Conservation (phyloP, 2,329 filamentous ascomycete species). For the Didymella lethalis region DNA sequence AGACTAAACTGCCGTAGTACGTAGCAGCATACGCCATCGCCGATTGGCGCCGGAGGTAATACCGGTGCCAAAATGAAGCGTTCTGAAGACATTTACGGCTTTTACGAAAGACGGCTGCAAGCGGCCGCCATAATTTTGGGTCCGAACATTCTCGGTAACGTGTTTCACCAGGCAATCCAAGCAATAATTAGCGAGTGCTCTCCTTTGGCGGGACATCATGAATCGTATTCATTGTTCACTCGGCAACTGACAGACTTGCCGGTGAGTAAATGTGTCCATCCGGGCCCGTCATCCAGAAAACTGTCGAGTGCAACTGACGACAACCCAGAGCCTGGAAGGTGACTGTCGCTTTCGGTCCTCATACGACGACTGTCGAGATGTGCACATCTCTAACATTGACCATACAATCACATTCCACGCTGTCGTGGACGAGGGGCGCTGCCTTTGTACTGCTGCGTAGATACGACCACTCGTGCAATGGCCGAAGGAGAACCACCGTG, state of each 20-base stretch:
- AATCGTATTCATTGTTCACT: background rate
- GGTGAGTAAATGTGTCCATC: background rate
- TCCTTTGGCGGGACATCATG: background rate
- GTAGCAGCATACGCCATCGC: constrained; percentile 12
- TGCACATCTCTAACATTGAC: background rate
- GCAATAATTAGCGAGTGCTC: background rate
- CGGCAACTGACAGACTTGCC: background rate
- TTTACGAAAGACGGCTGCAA: constrained; percentile 5
- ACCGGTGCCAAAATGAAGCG: constrained; percentile 5
- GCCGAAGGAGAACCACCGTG: background rate
- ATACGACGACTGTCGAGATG: background rate
- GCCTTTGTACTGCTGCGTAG: background rate
- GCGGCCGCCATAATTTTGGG: background rate
- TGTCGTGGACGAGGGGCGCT: too few relatives aligned
- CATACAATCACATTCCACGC: background rate
- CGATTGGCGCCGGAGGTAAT: constrained; percentile 13
- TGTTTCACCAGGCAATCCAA: background rate
- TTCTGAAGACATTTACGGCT: background rate
- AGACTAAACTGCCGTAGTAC: constrained; percentile 12
- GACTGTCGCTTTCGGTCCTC: background rate
- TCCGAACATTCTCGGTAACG: constrained; percentile 6
- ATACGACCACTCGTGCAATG: background rate
- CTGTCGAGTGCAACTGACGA: background rate
- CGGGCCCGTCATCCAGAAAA: constrained; percentile 1
- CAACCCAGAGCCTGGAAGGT: background rate